Base-by-base conservation (phyloP, 768 basidiomycete genomes). In the Trametopsis cervina region DNA sequence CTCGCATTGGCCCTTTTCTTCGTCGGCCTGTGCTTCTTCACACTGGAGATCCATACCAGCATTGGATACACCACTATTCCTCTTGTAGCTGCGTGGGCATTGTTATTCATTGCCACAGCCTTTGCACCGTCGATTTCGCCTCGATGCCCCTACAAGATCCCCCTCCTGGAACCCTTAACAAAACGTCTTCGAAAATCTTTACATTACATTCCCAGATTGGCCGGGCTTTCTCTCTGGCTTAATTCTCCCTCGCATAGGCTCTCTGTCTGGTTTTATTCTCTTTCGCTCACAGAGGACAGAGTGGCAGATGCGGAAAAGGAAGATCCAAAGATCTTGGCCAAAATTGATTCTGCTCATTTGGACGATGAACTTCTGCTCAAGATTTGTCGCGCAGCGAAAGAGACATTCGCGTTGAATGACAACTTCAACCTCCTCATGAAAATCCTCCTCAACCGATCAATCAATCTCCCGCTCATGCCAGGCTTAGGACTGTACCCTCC, bases 1-100 rank as follows among this genome's bases (percentile, higher is more conserved):
- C 3, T 47, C 27, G 3, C 46, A 13, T 39, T 47, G n/a, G 40
- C 23, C 9, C 23, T 47, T 13, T 47, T 47, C 46, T 40, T 47
- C 39, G 18, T 42, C 10, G 46, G 46, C 27, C 46, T 47, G 10
- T 40, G 38, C 10, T 29, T 47, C 24, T 47, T 40, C 27, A 42
- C 40, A 11, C 13, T n/a, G 10, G n/a, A 10, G 7, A 18, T 47
- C 24, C 13, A 47, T 20, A 13, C 39, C 2, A 2, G n/a, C 17
- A 40, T 47, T 13, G 38, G 38, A 11, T 18, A 26, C 11, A 40
- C 40, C 20, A 42, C 24, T 6, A 4, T 42, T 18, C 39, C 46
- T 2, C 44, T 46, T 23, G 44, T 46, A 7, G 17, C 10, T 4
- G 44, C 33, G 11, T 46, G 44, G 44, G 44, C 44, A 10, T 37